These are phyloP conservation scores for Mrakia frigida DNA, from an alignment of 768 basidiomycete genomes.

Conservation along the genomic window DNA sequence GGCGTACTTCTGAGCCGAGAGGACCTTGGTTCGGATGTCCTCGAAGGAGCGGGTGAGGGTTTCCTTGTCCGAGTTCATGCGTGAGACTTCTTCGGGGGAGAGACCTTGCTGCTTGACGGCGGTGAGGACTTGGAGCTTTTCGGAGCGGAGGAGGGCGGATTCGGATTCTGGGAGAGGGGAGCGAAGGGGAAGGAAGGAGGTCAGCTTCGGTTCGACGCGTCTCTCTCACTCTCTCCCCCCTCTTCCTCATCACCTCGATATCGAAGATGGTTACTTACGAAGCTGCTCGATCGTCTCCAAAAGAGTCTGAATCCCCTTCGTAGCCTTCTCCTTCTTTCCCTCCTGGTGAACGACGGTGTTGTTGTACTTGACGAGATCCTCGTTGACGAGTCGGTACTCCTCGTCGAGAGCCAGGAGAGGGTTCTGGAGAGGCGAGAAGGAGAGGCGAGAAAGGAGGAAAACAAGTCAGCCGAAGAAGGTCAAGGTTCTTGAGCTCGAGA, in stretches of 20 bases:
- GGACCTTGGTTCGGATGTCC: slow-evolving; percentile 68
- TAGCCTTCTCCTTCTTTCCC: slow-evolving; percentile 23
- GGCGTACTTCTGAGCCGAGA: slow-evolving; percentile 64
- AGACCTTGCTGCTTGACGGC: slow-evolving; percentile 83
- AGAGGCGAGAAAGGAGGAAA: not conserved
- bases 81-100: slow-evolving; percentile 79
- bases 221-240: not conserved
- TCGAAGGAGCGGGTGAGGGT: slow-evolving; percentile 59
- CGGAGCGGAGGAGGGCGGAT: slow-evolving; percentile 59
- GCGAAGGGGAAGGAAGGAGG: not conserved
- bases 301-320: not conserved
- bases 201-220: not conserved
- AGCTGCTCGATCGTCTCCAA: slow-evolving; percentile 33
- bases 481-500: not conserved
- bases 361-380: slow-evolving; percentile 58
- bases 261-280: slow-evolving; percentile 22
- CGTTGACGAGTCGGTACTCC: slow-evolving; percentile 47
- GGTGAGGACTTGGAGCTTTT: slow-evolving; percentile 58
- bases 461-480: not conserved
- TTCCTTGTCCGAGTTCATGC: slow-evolving; percentile 87
- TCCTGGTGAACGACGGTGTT: slow-evolving; percentile 31
- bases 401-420: slow-evolving; percentile 10
- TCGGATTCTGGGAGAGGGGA: slow-evolving; percentile 51
- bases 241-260: not conserved
- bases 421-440: not conserved